Evolutionary conservation across 139 green algal genomes (phyloP).

Genomic region (Haematococcus lacustris): DNA sequence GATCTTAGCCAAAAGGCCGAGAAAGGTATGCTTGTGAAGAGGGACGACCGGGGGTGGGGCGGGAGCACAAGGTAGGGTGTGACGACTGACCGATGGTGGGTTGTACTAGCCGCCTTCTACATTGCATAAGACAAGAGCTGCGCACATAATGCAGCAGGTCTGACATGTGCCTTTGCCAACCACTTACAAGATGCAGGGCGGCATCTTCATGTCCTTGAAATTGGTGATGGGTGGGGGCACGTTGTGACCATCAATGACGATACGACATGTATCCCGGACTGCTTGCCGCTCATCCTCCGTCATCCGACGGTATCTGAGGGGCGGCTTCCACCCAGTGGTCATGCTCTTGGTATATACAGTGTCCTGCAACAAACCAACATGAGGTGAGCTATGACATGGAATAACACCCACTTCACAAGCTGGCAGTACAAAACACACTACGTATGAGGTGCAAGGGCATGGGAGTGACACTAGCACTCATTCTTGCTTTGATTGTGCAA

Average conservation of each 20-base stretch:
- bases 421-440: not conserved
- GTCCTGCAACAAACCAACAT: slow-evolving; percentile 32
- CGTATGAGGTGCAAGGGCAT: no score
- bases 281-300: slow-evolving; percentile 37
- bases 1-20: no score
- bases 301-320: slow-evolving; percentile 64
- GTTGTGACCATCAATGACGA: slow-evolving; percentile 78
- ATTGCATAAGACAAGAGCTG: no score
- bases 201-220: slow-evolving; percentile 75
- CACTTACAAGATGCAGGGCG: slow-evolving; percentile 21
- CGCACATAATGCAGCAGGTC: no score
- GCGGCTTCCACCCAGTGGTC: slow-evolving; percentile 90
- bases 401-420: not conserved
- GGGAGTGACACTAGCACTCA: not conserved
- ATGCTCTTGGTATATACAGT: slow-evolving; percentile 70
- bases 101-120: no score
- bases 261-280: slow-evolving; percentile 84
- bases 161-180: no score
- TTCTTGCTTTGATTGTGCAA: not conserved
- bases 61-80: no score
- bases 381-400: not conserved
- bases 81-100: no score
- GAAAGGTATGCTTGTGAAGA: no score
- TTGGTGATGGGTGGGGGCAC: slow-evolving; percentile 81
- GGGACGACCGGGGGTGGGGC: no score